phyloP scores from a whole-genome alignment of 2,329 filamentous ascomycete species.

The Blastomyces emzantsi region DNA sequence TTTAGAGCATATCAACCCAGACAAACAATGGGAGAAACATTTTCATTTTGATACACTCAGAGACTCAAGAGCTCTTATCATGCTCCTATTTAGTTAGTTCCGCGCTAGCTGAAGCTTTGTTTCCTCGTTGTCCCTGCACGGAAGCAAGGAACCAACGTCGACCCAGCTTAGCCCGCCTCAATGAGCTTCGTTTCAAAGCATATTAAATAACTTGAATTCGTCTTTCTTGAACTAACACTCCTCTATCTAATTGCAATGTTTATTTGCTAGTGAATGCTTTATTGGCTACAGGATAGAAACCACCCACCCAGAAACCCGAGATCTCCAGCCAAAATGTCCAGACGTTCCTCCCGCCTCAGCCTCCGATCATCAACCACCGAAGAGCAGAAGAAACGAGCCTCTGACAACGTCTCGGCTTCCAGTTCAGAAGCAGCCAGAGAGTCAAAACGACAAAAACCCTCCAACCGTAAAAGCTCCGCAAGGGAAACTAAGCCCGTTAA shows the following conservation, averaged over 20 bases:
- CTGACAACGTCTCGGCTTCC: conserved; percentile 25
- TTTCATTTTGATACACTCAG: background rate
- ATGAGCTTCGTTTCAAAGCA: background rate
- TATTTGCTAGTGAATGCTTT: background rate
- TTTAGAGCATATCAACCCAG: background rate
- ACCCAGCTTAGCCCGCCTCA: background rate
- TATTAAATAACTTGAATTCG: background rate
- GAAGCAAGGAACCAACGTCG: background rate
- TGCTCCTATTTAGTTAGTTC: background rate
- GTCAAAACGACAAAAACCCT: conserved; percentile 13
- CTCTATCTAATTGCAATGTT: background rate
- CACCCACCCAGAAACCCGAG: background rate
- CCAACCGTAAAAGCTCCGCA: conserved; percentile 12
- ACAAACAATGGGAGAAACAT: background rate
- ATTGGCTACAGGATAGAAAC: background rate
- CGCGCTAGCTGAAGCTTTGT: background rate
- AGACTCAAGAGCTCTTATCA: background rate
- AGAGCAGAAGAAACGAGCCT: conserved; percentile 10
- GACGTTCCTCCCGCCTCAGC: conserved; percentile 32
- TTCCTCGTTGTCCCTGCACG: no score
- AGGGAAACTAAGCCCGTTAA: conserved; percentile 19
- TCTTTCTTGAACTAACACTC: background rate
- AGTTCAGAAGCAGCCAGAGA: conserved; percentile 19
- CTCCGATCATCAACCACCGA: conserved; percentile 23
- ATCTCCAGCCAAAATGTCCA: conserved; percentile 23